Evolutionary conservation across 2,329 filamentous ascomycete genomes (phyloP), one percentile per base, ranked within the genome.

Genomic region (Curvularia sp.): DNA sequence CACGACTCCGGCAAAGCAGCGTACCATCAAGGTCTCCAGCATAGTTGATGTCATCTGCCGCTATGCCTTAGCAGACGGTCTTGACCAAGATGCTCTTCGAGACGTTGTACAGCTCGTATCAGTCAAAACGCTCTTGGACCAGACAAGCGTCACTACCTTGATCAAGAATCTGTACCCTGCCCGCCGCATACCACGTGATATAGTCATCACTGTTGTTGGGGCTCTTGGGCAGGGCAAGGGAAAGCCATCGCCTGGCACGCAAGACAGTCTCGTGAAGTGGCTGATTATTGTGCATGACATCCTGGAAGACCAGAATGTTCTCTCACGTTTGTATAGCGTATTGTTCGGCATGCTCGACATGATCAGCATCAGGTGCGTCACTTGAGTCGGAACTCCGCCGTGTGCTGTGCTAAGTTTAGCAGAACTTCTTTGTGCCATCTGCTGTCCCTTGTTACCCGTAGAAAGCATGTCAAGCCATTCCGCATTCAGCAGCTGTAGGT

Each of bases 331-430:
- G 1, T 96, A 96, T 69, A 83, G 87, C 0, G 85, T 94, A 18
- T 77, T 96, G 4, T 96, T 96, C 73, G 91, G 91, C 63, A 81
- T 94, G 63, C 83, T 96, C 5, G 91, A 96, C 70, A 94, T 91
- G 69, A 89, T 91, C 50, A 89, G 87, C 58, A 85, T 93, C 60
- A 85, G 90, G 83, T 90, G 64, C 79, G 62, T 43, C 39, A 47
- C 39, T 49, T 39, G 58, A 51, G 42, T 54, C 53, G 57, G 49
- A 53, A 43, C 3, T 28, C 33, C 47, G 31, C 39, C 38, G 33
- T 28, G 47, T 33, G 26, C 7, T 46, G 50, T 65, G 56, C 70
- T 77, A 68, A 76, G 46, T 63, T 57, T 63, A 57, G 53, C 61
- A 80, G 78, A 42, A 74, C 76, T 52, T 76, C 80, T 9, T 74